phyloP scores from a whole-genome alignment of 2,329 filamentous ascomycete species.

The Colletotrichum trifolii region DNA sequence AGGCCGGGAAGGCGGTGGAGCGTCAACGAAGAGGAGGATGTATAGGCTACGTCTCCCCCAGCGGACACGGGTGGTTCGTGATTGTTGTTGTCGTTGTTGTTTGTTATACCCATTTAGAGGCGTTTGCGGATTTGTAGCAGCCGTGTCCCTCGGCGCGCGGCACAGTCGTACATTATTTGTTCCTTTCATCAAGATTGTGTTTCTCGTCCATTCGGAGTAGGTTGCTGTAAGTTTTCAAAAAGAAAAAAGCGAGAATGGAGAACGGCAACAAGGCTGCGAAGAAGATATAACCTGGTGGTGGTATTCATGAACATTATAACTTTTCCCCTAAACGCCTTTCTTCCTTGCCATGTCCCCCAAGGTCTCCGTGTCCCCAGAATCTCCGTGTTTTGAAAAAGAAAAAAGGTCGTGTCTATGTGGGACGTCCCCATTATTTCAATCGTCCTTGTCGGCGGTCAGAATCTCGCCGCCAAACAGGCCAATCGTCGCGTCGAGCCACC shows the following conservation, averaged over 20 bases:
- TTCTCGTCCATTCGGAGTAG: not conserved
- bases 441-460: slow-evolving; percentile 67
- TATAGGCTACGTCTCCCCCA: not conserved
- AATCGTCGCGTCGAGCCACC: slow-evolving; percentile 69
- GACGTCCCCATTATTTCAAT: slow-evolving; percentile 46
- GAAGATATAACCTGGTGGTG: not conserved
- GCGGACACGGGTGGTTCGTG: too few species aligned
- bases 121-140: slow-evolving; percentile 15
- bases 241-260: not conserved
- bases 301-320: slow-evolving; percentile 19
- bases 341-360: not conserved
- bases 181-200: not conserved
- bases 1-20: slow-evolving; percentile 24
- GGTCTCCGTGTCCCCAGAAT: too few species aligned
- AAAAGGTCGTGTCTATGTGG: not conserved
- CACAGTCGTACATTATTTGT: slow-evolving; percentile 21
- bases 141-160: not conserved
- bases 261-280: not conserved
- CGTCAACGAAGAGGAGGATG: slow-evolving; percentile 19
- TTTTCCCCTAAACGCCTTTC: slow-evolving; percentile 22
- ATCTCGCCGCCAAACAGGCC: slow-evolving; percentile 70
- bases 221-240: not conserved
- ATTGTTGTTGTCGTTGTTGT: slow-evolving; percentile 17
- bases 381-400: too few species aligned
- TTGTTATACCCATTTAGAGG: slow-evolving; percentile 37